Evolutionary conservation across 169 alveolate species (phyloP), one percentile per base, ranked within the genome.

Genomic region (Sarcocystis neurona): DNA sequence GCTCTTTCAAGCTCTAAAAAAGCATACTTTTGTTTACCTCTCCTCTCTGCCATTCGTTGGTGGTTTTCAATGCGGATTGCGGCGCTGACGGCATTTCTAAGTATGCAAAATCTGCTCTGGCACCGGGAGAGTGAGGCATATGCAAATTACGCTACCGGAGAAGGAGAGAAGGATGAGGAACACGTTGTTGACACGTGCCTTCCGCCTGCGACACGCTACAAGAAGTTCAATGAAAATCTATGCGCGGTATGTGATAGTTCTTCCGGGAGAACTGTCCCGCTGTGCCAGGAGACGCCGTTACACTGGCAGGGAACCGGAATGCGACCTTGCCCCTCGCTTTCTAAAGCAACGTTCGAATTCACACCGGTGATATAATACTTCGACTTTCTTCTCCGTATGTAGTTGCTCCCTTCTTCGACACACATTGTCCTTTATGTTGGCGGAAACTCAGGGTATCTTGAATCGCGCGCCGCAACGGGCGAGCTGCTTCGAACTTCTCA

Each of bases 241-340:
- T 72, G 82, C 18, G 82, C 82, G 56, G 82, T 72, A 37, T 53
- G 82, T 37, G 39, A 4, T 12, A 1, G 34, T 12, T 27, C 82
- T 32, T 43, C 50, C 58, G 6, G 12, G n/a, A 23, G 82, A 37
- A 2, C 75, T n/a, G n/a, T n/a, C n/a, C n/a, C n/a, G 75, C 34
- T 4, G 27, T 4, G 41, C 37, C 6, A 63, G 41, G 20, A 23
- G 23, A 53, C 12, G 12, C 66, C 30, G 30, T 53, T 53, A 23
- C 8, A 0, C n/a, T 20, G 5, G 4, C 82, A 72, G 82, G 2
- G 27, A 15, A 72, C 41, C 27, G 82, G 82, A 4, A 47, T 72
- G 18, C 82, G 39, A 15, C 82, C 82, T 48, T 72, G 82, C 82
- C 4, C 56, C 43, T 72, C 82, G 39, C 58, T 72, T 43, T 48